A percentile compares a stretch with the other conserved stretches of the same genome.
Evolutionary conservation across 2,329 filamentous ascomycete genomes (phyloP).

Genomic region (Scleromitrula shiraiana): DNA sequence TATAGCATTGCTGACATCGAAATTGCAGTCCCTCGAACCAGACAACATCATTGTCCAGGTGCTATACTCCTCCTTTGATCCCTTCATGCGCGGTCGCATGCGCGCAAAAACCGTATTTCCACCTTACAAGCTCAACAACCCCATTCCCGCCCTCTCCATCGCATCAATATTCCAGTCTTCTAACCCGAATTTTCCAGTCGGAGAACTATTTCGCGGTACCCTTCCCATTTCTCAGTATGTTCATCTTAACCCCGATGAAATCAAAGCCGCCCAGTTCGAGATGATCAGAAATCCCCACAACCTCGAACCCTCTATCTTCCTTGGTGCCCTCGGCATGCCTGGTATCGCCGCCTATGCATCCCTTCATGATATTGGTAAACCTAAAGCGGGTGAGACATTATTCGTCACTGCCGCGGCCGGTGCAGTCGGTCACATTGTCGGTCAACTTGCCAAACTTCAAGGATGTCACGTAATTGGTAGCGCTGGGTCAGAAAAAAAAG

Average conservation of each 20-base stretch:
- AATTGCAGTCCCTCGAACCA: neutral
- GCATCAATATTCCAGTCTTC: neutral
- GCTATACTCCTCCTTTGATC: neutral
- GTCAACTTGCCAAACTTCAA: conserved; percentile 56
- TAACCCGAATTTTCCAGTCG: neutral
- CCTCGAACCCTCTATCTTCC: conserved; percentile 57
- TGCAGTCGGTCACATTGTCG: conserved; percentile 67
- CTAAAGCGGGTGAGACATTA: conserved; percentile 68
- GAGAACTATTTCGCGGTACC: neutral
- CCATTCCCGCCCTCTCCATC: neutral
- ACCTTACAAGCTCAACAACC: neutral
- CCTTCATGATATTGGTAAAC: conserved; percentile 65
- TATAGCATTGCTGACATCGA: neutral
- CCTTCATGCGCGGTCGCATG: neutral
- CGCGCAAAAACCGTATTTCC: neutral
- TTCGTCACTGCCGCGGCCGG: conserved; percentile 67
- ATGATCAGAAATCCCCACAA: conserved; percentile 49
- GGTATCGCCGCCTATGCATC: conserved; percentile 66
- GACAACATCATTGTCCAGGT: neutral
- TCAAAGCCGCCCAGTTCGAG: neutral
- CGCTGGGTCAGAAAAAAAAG: neutral
- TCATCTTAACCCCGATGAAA: neutral
- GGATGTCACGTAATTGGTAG: neutral
- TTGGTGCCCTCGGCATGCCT: conserved; percentile 70
- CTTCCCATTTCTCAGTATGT: neutral